Evolutionary conservation across 2,329 filamentous ascomycete genomes (phyloP).

Genomic region (Aspergillus fructus): DNA sequence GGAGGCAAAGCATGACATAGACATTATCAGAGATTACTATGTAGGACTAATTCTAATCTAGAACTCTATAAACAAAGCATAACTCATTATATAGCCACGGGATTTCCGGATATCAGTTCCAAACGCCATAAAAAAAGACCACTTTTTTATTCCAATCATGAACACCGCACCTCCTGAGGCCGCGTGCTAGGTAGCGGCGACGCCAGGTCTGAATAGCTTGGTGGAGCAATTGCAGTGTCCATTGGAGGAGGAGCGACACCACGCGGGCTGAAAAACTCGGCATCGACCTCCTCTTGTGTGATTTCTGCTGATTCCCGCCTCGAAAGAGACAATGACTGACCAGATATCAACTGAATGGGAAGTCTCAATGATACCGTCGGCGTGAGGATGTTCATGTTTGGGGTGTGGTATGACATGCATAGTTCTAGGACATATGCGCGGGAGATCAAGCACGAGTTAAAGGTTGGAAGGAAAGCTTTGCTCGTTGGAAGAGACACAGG

Average conservation of each 20-base stretch:
- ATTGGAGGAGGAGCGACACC: slow-evolving; percentile 11
- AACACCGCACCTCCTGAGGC: slow-evolving; percentile 1
- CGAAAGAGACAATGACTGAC: slow-evolving; percentile 17
- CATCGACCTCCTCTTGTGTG: slow-evolving; percentile 20
- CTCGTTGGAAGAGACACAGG: slow-evolving; percentile 61
- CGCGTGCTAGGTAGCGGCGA: background rate
- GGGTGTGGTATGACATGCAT: slow-evolving; percentile 55
- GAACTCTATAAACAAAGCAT: slow-evolving; percentile 4
- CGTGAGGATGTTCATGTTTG: slow-evolving; percentile 42
- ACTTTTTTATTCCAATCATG: background rate
- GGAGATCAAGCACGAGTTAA: slow-evolving; percentile 68
- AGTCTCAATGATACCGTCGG: slow-evolving; percentile 42
- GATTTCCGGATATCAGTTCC: background rate
- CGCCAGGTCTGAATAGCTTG: slow-evolving; percentile 3
- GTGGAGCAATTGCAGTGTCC: background rate
- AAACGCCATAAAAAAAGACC: background rate
- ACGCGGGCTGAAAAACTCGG: slow-evolving; percentile 23
- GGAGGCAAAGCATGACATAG: background rate
- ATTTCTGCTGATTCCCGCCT: slow-evolving; percentile 9
- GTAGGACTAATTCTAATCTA: background rate
- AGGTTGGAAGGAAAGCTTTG: slow-evolving; percentile 66
- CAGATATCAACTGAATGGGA: slow-evolving; percentile 43
- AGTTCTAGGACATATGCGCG: slow-evolving; percentile 63
- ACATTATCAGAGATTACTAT: background rate
- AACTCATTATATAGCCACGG: background rate